Evolutionary conservation across 306 rosid genomes (phyloP), one percentile per base, ranked within the genome.

Genomic region (Cajanus cajan): DNA sequence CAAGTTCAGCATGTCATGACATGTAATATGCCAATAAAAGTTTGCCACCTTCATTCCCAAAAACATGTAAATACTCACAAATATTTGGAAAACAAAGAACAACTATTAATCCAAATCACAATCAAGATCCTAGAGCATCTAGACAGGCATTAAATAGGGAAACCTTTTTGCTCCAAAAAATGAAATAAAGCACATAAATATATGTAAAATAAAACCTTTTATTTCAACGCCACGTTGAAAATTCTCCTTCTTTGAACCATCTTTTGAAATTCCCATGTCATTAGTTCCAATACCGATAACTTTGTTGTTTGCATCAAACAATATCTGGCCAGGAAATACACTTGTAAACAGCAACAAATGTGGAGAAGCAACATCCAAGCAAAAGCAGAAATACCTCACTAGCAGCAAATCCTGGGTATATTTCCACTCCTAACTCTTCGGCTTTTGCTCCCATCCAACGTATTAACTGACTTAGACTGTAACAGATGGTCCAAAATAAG

Each of bases 391-490:
- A 83, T 87, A 94, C 98, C 97, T 94, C 97, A 74, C 94, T 92
- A 68, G 97, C 98, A 80, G 97, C 93, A 84, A 94, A 94, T 71
- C 98, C 97, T 61, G 97, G 97, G 85, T 90, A 94, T 87, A 94
- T 90, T 86, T 94, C 98, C 64, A 94, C 89, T 43, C 98, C 98
- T 87, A 94, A 78, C 80, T 90, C 97, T 88, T 94, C 98, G 18
- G 98, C 98, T 90, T 94, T 92, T 74, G 73, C 82, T 83, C 98
- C 97, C 97, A 94, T 67, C 98, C 98, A 94, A 43, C 97, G 93
- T 31, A 90, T 88, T 75, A 94, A 88, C 88, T 94, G 95, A 86
- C 98, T 92, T 74, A 94, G 84, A 87, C 98, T 94, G 77, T 81
- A 89, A 69, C 64, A 82, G 24, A 82, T 77, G 70, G 63, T 48